Percentiles rank a stretch among this genome's conserved stretches.
phyloP scores from a whole-genome alignment of 345 rosid species.

The Arabidopsis thaliana region DNA sequence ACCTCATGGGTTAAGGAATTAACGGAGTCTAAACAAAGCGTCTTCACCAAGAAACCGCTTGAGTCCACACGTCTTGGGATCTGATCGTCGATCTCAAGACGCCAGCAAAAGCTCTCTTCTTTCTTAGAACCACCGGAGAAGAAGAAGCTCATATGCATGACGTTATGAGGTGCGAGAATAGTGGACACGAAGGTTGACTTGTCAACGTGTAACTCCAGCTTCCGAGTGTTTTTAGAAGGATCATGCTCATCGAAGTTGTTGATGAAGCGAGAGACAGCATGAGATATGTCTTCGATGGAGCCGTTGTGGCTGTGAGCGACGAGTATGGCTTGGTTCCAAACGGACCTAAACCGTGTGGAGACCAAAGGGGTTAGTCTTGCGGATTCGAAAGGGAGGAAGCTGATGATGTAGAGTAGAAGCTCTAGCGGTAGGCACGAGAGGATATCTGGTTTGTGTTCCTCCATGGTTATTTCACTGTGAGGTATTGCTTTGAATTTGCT shows the following conservation, averaged over 20 bases:
- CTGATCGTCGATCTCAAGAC: slow-evolving; percentile 45
- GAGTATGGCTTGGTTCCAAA: slow-evolving; percentile 56
- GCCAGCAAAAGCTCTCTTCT: slow-evolving; percentile 49
- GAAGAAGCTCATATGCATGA: slow-evolving; percentile 48
- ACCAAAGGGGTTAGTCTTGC: slow-evolving; percentile 60
- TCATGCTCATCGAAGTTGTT: slow-evolving; percentile 52
- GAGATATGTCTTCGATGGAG: slow-evolving; percentile 46
- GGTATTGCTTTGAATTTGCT: background rate
- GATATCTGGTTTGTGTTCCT: slow-evolving; percentile 40
- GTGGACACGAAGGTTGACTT: slow-evolving; percentile 47
- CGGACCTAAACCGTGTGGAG: slow-evolving; percentile 53
- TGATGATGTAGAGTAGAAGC: slow-evolving; percentile 60
- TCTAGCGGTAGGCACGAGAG: slow-evolving; percentile 64
- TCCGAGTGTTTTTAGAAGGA: slow-evolving; percentile 55
- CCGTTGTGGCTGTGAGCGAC: slow-evolving; percentile 51
- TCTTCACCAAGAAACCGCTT: slow-evolving; percentile 53
- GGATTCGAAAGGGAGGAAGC: slow-evolving; percentile 63
- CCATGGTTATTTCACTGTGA: slow-evolving; percentile 28
- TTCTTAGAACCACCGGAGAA: slow-evolving; percentile 42
- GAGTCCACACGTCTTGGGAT: slow-evolving; percentile 33
- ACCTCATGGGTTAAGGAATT: slow-evolving; percentile 50
- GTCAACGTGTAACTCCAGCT: slow-evolving; percentile 51
- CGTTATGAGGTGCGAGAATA: slow-evolving; percentile 52
- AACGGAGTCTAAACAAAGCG: slow-evolving; percentile 56
- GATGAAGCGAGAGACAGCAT: slow-evolving; percentile 51